A percentile compares a stretch with the other conserved stretches of the same genome.
Evolutionary conservation across 768 basidiomycete species (phyloP).

Genomic region (Dictyophora rubrovolvata): DNA sequence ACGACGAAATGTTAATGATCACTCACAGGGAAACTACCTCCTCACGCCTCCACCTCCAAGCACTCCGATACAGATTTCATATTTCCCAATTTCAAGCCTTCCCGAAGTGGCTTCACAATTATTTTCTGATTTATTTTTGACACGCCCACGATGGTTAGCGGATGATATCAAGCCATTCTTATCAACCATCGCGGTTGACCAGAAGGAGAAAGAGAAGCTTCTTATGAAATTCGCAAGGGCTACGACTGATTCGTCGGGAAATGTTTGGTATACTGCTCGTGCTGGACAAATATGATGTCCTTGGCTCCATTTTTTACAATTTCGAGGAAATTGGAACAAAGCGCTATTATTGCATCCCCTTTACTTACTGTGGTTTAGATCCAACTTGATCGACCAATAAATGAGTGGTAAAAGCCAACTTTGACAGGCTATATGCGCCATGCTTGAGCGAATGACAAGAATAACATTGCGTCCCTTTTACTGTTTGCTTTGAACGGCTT

Average conservation of each 20-base stretch:
- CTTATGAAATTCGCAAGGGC: conserved; percentile 80
- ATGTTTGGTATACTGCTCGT: conserved; percentile 63
- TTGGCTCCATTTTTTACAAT: no score
- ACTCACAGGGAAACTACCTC: conserved; percentile 60
- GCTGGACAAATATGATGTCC: conserved; percentile 15
- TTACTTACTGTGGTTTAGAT: no score
- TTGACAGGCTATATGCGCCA: no score
- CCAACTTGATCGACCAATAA: no score
- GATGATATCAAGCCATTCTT: conserved; percentile 80
- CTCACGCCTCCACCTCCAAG: conserved; percentile 30
- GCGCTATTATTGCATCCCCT: no score
- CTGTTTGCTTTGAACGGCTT: no score
- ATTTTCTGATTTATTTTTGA: conserved; percentile 83
- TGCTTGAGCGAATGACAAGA: no score
- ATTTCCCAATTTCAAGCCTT: conserved; percentile 67
- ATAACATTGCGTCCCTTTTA: no score
- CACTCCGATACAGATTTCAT: conserved; percentile 36
- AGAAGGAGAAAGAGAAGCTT: conserved; percentile 80
- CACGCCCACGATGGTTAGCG: conserved; percentile 61
- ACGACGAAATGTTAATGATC: background rate
- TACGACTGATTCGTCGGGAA: conserved; percentile 53
- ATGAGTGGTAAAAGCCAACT: no score
- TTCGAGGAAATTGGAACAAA: background rate
- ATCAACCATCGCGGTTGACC: conserved; percentile 68
- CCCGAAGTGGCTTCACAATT: conserved; percentile 71